Evolutionary conservation across 2,329 filamentous ascomycete genomes (phyloP), one percentile per base, ranked within the genome.

Genomic region (Ceratocystis ficicola): DNA sequence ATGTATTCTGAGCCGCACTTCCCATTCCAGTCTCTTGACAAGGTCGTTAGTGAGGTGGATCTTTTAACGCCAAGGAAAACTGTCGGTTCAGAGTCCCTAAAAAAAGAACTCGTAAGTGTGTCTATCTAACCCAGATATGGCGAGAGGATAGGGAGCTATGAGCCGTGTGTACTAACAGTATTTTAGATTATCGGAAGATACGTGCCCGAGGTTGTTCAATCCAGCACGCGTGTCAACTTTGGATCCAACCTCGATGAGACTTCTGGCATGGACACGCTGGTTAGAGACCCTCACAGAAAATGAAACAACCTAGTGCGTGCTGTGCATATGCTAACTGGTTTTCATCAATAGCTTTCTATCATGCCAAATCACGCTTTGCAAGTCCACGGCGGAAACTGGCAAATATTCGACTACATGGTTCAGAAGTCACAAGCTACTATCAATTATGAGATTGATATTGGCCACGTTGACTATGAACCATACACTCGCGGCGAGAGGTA

Each of bases 181-280:
- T 8, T 3, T 12, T 62, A 85, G 71, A 85, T 96, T 66, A 79
- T 82, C 28, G 77, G 79, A 0, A 73, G 78, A 0, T 97, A 95
- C 73, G 80, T 86, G 0, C 83, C 83, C 15, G 90, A 99, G 63
- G 84, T 99, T 61, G 84, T 97, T 30, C 93, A 97, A 75, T 90
- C 93, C 1, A 88, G 86, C 66, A 96, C 94, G 0, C 83, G 94
- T 22, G 93, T 96, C 69, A 97, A 97, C 75, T 99, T 96, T 75
- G 94, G 89, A 0, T 90, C 92, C 62, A 96, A 97, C 70, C 75
- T 97, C 12, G 83, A 79, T n/a, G 78, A 85, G 44, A 94, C 97
- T 61, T 92, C 97, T 72, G 94, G 90, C 0, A 76, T 99, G 0
- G 90, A 95, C 71, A 85, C 92, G 1, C 90, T 96, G 87, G 83